Conservation (phyloP, 306 rosid genomes). For the Sindora glabra region DNA sequence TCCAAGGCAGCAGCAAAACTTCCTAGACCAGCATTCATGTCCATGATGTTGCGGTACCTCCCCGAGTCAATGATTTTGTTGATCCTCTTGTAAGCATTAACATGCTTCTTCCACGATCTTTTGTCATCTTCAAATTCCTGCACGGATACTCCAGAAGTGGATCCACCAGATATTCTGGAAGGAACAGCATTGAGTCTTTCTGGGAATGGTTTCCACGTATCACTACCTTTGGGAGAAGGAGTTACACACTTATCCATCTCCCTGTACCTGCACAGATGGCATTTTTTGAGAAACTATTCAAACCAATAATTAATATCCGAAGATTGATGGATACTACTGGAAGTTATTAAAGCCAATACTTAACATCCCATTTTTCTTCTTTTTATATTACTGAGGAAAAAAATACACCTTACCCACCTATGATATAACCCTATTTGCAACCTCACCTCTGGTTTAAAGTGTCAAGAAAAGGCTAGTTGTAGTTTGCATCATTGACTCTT, state of each 20-base stretch:
- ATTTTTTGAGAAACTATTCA: conserved; percentile 10
- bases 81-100: conserved; percentile 61
- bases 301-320: conserved; percentile 5
- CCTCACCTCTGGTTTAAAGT: too few species aligned
- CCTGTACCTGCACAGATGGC: conserved; percentile 49
- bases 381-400: too few species aligned
- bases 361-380: too few species aligned
- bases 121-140: conserved; percentile 47
- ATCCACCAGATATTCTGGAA: conserved; percentile 51
- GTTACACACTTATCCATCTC: conserved; percentile 61
- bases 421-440: too few species aligned
- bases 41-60: conserved; percentile 70
- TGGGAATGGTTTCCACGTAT: conserved; percentile 58
- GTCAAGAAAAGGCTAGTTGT: too few species aligned
- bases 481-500: too few species aligned
- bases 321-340: neutral
- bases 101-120: conserved; percentile 68
- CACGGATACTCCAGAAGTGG: conserved; percentile 36
- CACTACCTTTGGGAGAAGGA: conserved; percentile 33
- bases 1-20: conserved; percentile 81
- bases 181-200: conserved; percentile 61
- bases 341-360: too few species aligned
- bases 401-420: too few species aligned
- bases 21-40: conserved; percentile 90
- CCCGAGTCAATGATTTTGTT: conserved; percentile 56